Conservation (phyloP, 2,329 filamentous ascomycete species). For the Colletotrichum gloeosporioides region DNA sequence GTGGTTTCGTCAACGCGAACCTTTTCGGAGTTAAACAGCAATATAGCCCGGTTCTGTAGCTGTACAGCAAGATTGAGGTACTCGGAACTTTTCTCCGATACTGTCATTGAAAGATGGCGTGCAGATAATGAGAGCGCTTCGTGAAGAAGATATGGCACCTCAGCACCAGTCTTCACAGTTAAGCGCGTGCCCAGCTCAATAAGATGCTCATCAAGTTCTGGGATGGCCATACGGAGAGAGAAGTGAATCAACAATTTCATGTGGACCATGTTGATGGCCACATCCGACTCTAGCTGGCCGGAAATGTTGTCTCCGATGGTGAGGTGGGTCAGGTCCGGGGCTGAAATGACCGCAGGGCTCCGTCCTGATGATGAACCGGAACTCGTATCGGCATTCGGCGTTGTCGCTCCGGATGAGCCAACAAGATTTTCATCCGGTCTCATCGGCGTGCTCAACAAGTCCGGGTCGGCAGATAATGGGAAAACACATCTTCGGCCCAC, state of each 20-base stretch:
- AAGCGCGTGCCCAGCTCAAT: constrained; percentile 23
- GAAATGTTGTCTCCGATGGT: neutral
- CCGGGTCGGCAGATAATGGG: neutral
- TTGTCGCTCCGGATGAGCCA: neutral
- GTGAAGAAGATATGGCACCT: constrained; percentile 39
- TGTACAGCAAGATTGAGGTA: constrained; percentile 29
- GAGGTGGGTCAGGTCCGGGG: neutral
- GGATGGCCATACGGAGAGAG: neutral
- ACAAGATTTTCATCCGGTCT: neutral
- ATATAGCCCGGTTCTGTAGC: constrained; percentile 37
- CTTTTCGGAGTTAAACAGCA: constrained; percentile 31
- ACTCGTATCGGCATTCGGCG: neutral
- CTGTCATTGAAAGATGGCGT: constrained; percentile 34
- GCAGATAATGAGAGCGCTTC: constrained; percentile 41
- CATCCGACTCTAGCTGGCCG: neutral
- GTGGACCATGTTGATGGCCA: neutral
- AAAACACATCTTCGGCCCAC: constrained; percentile 32
- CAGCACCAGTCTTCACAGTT: constrained; percentile 27
- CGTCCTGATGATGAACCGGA: neutral
- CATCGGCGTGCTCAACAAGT: neutral
- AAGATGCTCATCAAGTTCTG: constrained; percentile 25
- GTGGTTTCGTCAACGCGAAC: constrained; percentile 29
- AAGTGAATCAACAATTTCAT: neutral
- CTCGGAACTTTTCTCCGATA: constrained; percentile 25
- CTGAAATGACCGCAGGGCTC: neutral